A percentile compares a stretch with the other conserved stretches of the same genome.
phyloP scores from a whole-genome alignment of 176 grass and related monocot species.

The Chrysopogon serrulatus region DNA sequence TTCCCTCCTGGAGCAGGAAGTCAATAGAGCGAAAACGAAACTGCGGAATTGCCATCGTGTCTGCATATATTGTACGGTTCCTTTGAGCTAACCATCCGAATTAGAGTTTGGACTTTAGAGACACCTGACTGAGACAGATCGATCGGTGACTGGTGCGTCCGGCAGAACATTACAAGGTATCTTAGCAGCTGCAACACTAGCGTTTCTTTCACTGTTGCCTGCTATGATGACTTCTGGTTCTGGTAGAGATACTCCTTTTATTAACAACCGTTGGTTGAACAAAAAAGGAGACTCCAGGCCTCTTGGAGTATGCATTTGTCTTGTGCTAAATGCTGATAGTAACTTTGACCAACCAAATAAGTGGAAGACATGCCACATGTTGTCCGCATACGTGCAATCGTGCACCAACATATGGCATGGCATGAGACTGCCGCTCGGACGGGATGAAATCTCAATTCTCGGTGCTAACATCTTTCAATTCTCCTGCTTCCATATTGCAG shows the following conservation, averaged over 20 bases:
- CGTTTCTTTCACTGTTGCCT: not conserved
- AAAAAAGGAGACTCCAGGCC: not conserved
- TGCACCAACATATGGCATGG: slow-evolving; percentile 12
- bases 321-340: not conserved
- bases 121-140: not conserved
- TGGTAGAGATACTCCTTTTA: not conserved
- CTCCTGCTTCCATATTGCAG: not conserved
- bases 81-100: not conserved
- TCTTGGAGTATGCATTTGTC: not conserved
- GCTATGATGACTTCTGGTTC: not conserved
- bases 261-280: not conserved
- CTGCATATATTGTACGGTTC: not conserved
- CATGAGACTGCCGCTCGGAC: not conserved
- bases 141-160: not conserved
- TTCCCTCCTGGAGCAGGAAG: not conserved
- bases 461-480: not conserved
- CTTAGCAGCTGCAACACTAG: not conserved
- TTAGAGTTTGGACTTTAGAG: not conserved
- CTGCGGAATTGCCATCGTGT: not conserved
- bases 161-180: not conserved
- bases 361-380: not conserved
- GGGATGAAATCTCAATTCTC: not conserved
- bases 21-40: not conserved
- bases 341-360: not conserved
- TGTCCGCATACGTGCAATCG: not conserved